A percentile compares a stretch with the other conserved stretches of the same genome.
Conservation (phyloP, 768 basidiomycete genomes). For the Leccinum olivaceopallidum region DNA sequence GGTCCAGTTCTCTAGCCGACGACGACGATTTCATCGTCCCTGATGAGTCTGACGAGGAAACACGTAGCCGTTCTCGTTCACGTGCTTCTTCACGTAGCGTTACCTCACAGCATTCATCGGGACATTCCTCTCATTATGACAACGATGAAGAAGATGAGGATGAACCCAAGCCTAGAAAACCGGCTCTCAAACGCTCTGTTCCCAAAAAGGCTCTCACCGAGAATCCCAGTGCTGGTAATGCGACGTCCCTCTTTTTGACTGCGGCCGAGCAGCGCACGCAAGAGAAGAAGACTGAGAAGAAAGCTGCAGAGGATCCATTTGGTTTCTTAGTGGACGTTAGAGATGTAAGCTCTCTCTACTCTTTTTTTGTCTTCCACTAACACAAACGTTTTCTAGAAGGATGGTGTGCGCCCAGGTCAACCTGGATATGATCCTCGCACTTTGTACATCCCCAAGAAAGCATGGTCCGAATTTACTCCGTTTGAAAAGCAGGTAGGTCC, state of each 20-base stretch:
- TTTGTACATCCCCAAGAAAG: slow-evolving; percentile 69
- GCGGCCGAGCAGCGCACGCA: slow-evolving; percentile 77
- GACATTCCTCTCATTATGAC: slow-evolving; percentile 34
- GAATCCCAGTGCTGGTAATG: slow-evolving; percentile 31
- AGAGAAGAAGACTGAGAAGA: slow-evolving; percentile 81
- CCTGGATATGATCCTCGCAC: slow-evolving; percentile 91
- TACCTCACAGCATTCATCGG: slow-evolving; percentile 36
- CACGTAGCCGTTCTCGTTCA: slow-evolving; percentile 48
- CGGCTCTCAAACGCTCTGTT: slow-evolving; percentile 36
- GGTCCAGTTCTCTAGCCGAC: slow-evolving; percentile 46
- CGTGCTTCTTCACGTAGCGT: slow-evolving; percentile 46
- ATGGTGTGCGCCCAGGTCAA: slow-evolving; percentile 73
- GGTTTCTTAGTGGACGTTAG: slow-evolving; percentile 67
- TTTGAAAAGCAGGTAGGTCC: slow-evolving; percentile 83
- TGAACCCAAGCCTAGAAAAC: slow-evolving; percentile 37
- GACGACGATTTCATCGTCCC: slow-evolving; percentile 75
- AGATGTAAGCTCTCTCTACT: slow-evolving; percentile 52
- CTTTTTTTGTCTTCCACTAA: neutral
- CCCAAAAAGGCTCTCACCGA: slow-evolving; percentile 32
- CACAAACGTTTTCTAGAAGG: slow-evolving; percentile 54
- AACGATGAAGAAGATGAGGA: slow-evolving; percentile 41
- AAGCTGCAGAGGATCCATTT: slow-evolving; percentile 75
- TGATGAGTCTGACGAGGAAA: slow-evolving; percentile 61
- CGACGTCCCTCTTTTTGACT: slow-evolving; percentile 61
- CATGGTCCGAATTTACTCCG: slow-evolving; percentile 86